A percentile compares a stretch with the other conserved stretches of the same genome.
Conservation (phyloP, 2,329 filamentous ascomycete genomes). For the Byssothecium circinans region DNA sequence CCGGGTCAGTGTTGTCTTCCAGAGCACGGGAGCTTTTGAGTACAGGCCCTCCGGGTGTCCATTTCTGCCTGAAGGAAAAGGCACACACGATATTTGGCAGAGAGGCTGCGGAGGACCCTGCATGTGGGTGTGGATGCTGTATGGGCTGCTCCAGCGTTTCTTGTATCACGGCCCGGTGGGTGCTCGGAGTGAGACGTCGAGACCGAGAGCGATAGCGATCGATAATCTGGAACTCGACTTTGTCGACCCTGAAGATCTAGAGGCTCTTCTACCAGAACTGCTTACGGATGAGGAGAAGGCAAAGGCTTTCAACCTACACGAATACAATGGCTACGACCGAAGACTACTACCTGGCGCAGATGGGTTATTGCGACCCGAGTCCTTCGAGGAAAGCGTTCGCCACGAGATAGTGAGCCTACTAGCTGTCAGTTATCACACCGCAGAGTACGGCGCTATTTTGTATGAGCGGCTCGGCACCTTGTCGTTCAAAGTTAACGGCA, state of each 20-base stretch:
- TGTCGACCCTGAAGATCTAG: conserved; percentile 2
- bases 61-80: too few species aligned
- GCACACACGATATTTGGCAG: neutral
- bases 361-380: conserved; percentile 3
- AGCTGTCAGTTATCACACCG: neutral
- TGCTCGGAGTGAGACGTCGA: neutral
- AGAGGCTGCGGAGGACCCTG: conserved; percentile 3
- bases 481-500: conserved; percentile 2
- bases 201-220: neutral
- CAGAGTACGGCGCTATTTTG: neutral
- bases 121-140: conserved; percentile 4
- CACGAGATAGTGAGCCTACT: neutral
- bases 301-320: neutral
- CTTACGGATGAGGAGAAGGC: neutral
- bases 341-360: neutral
- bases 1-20: neutral
- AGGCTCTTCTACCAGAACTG: neutral
- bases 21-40: conserved; percentile 4
- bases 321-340: neutral
- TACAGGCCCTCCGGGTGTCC: neutral
- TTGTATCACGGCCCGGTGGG: neutral
- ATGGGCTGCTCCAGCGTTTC: conserved; percentile 1
- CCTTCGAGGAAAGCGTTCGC: neutral
- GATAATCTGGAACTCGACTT: conserved; percentile 7
- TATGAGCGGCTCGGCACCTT: conserved; percentile 4